Evolutionary conservation across 2,329 filamentous ascomycete genomes (phyloP).

Genomic region (Torrubiella hemipterigena): DNA sequence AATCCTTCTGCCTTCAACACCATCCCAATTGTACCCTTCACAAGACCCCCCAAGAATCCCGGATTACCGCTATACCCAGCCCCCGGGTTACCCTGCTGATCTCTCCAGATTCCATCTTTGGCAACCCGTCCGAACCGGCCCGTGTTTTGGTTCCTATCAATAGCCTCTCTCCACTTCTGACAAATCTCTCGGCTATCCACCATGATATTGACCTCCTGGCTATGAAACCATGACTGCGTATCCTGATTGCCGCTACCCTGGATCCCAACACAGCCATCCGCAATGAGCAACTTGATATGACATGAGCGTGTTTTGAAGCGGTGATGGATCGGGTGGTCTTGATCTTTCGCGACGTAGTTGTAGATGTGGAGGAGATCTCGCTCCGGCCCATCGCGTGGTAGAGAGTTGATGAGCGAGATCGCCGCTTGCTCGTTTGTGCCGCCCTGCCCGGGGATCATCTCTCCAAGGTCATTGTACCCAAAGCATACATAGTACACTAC

Average conservation of each 20-base stretch:
- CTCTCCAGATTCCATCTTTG: conserved; percentile 52
- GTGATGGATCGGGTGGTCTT: conserved; percentile 54
- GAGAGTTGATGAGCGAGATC: conserved; percentile 40
- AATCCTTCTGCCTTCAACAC: conserved; percentile 6
- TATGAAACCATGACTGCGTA: conserved; percentile 69
- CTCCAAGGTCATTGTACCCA: conserved; percentile 69
- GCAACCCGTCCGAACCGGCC: conserved; percentile 40
- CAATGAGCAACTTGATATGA: conserved; percentile 69
- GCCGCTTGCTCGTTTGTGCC: conserved; percentile 65
- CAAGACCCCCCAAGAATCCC: conserved; percentile 5
- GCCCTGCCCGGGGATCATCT: conserved; percentile 63
- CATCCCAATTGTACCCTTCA: conserved; percentile 8
- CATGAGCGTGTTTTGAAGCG: conserved; percentile 54
- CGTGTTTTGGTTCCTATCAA: conserved; percentile 58
- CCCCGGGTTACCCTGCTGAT: conserved; percentile 26
- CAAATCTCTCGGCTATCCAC: conserved; percentile 54
- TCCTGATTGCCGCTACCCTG: conserved; percentile 72
- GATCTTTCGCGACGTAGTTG: conserved; percentile 67
- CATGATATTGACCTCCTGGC: conserved; percentile 67
- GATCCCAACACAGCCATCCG: conserved; percentile 56
- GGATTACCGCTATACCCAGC: conserved; percentile 8
- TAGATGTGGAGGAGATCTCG: conserved; percentile 39
- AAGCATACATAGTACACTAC: conserved; percentile 63
- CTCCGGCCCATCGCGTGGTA: conserved; percentile 31
- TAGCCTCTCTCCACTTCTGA: conserved; percentile 45